Conservation (phyloP, 176 grass and related monocot genomes). For the Carex scoparia region DNA sequence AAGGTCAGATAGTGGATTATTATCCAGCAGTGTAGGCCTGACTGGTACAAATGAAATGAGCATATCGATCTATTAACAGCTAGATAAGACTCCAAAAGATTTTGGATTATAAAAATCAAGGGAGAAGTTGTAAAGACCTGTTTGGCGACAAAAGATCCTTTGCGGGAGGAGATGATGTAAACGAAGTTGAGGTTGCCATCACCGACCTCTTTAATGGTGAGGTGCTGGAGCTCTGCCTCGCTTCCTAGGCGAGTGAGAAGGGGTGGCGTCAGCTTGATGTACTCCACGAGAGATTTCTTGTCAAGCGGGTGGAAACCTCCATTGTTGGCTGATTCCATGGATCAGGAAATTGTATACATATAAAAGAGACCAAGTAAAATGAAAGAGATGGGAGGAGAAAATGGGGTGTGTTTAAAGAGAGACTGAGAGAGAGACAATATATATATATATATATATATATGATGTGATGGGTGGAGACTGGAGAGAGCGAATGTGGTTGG, state of each 20-base stretch:
- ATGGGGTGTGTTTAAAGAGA: no score
- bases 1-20: background rate
- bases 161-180: slow-evolving; percentile 61
- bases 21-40: background rate
- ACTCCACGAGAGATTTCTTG: slow-evolving; percentile 62
- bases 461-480: background rate
- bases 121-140: slow-evolving; percentile 31
- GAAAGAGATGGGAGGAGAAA: no score
- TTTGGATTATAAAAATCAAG: no score
- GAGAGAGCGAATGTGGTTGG: background rate
- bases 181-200: slow-evolving; percentile 99
- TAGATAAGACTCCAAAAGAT: no score
- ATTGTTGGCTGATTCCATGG: slow-evolving; percentile 23
- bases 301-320: slow-evolving; percentile 54
- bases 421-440: no score
- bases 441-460: no score
- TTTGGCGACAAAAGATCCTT: slow-evolving; percentile 78
- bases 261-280: slow-evolving; percentile 66
- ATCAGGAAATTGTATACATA: background rate
- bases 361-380: background rate
- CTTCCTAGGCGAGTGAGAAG: slow-evolving; percentile 50
- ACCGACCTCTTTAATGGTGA: slow-evolving; percentile 78
- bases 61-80: background rate
- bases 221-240: slow-evolving; percentile 25
- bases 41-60: background rate